Evolutionary conservation across 192 early-diverging fungal species (phyloP), one percentile per base, ranked within the genome.

Genomic region (Backusella parvicylindrica): DNA sequence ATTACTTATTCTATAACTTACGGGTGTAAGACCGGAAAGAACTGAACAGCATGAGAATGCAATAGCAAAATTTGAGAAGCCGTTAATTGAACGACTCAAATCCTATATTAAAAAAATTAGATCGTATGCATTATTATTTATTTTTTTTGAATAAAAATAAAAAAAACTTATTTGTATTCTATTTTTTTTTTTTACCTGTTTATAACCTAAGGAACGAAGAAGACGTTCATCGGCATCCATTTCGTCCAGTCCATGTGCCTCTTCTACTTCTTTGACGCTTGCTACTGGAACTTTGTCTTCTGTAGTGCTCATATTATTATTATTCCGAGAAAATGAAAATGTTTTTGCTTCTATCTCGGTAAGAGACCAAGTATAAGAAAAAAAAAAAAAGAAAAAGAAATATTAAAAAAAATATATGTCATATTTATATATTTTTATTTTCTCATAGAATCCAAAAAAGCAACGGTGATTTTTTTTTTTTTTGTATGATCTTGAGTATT

Each of bases 31-130:
- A 28, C 86, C 87, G 0, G 87, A 76, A 7, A 87, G 83, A 47
- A 89, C 77, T 23, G 84, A 87, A 40, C 82, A 79, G 69, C 86
- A 87, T 21, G 86, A 84, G 37, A 86, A 89, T 33, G 87, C 83
- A 70, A 87, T 84, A 37, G 83, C 86, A 82, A 89, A 86, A 64
- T 84, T 86, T 15, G 82, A 77, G 47, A 89, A 87, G 30, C 70
- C 79, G 16, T 81, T 81, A 7, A 89, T 70, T 15, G 82, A 82
- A 26, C 87, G 86, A 38, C 70, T 85, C 53, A 89, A 66, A 70
- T 87, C 82, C 87, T 88, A 68, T 64, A 15, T 6, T 32, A 56
- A 47, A 49, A 18, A 32, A 6, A 16, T 64, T n/a, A 60, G 33
- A 18, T 32, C 65, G 35, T 12, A 43, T 9, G 12, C n/a, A n/a